Evolutionary conservation across 2,329 filamentous ascomycete species (phyloP), one percentile per base, ranked within the genome.

Genomic region (Cladosporium sp.): DNA sequence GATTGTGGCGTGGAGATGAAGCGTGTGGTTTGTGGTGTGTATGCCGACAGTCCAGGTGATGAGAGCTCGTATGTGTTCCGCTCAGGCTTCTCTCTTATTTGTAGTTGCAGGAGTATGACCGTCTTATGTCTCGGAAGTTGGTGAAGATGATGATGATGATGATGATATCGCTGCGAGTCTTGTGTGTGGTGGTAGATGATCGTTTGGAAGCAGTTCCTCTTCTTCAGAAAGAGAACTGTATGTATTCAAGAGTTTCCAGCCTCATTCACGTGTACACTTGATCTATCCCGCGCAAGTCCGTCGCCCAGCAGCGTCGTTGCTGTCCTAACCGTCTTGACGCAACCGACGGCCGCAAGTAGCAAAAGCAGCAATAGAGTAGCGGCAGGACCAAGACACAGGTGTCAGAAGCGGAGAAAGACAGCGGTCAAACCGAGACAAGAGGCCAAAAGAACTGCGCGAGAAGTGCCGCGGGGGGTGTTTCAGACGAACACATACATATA

Each of bases 21-120:
- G 33, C 29, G 33, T 35, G 55, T n/a, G 33, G 29, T 52, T 28
- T 40, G 61, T 69, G 67, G 33, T 64, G 61, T 31, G 6, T 66
- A 21, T 29, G 40, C 55, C 44, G 62, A 63, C 26, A n/a, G 18
- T 37, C 6, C 33, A 2, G 23, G 28, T 14, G 28, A 18, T 26
- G n/a, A 53, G 26, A 29, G 40, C n/a, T 23, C 7, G 7, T 46
- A 4, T 18, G 23, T 12, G 49, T 52, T 52, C 6, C 2, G 12
- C 23, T 52, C 23, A 12, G 23, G 12, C 5, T 28, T 3, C 8
- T 28, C 5, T 18, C 12, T 18, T 52, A 12, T 52, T 7, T 52
- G 23, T 8, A 12, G 40, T 46, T 23, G 49, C 14, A 28, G 23
- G 16, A 52, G 26, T 28, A 29, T 29, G 10, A 28, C 23, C 26